These are phyloP conservation scores for Carex myosuroides DNA, from an alignment of 176 grass and related monocot species.

Conservation along the genomic window DNA sequence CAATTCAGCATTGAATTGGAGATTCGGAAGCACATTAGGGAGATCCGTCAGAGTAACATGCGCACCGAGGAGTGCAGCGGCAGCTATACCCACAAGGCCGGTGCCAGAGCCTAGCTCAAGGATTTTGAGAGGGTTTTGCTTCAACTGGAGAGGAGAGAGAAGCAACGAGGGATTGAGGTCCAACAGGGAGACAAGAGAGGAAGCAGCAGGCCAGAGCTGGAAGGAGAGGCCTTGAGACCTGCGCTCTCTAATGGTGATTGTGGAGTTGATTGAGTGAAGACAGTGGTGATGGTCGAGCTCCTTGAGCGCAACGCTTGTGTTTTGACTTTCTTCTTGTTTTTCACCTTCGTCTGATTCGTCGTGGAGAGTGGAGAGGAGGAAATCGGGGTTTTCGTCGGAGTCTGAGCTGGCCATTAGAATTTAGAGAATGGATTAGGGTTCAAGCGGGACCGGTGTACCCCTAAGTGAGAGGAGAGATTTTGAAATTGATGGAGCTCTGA, in stretches of 20 bases:
- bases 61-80: constrained; percentile 49
- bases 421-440: neutral
- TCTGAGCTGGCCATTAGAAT: constrained; percentile 7
- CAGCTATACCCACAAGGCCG: constrained; percentile 49
- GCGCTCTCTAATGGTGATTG: constrained; percentile 53
- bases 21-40: constrained; percentile 59
- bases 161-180: constrained; percentile 32
- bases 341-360: neutral
- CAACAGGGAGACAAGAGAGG: constrained; percentile 60
- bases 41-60: constrained; percentile 57
- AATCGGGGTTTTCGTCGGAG: constrained; percentile 22
- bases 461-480: neutral
- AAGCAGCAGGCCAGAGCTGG: constrained; percentile 90
- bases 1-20: constrained; percentile 56
- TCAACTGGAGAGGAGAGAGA: constrained; percentile 19
- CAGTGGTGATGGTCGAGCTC: constrained; percentile 36
- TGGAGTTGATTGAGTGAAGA: constrained; percentile 37
- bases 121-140: constrained; percentile 35
- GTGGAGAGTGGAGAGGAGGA: constrained; percentile 25
- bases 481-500: neutral
- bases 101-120: constrained; percentile 87
- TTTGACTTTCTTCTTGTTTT: neutral
- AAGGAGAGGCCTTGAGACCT: constrained; percentile 76
- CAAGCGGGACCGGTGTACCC: neutral
- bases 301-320: neutral